Evolutionary conservation across 768 basidiomycete genomes (phyloP), one percentile per base, ranked within the genome.

Genomic region (Phylloporus sp.): DNA sequence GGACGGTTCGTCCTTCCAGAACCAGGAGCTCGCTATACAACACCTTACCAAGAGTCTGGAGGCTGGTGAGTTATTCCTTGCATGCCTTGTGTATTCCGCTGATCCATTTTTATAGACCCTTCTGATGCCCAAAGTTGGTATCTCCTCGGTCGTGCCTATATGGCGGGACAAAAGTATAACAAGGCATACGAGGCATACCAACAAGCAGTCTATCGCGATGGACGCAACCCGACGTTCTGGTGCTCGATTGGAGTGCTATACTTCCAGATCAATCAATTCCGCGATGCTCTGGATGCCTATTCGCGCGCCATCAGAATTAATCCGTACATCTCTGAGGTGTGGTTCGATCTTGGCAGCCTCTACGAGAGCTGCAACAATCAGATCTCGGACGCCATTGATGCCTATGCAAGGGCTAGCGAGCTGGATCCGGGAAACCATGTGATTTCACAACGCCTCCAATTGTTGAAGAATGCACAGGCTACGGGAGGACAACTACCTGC

Each of bases 301-400:
- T 98, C 96, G 23, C 88, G 95, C 14, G 96, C 96, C 10, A 98
- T 99, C 59, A 86, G 95, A 52, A 94, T 99, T 70, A 97, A 98
- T 64, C 96, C 96, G 0, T 98, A 95, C 74, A 97, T 99, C 59
- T 80, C 81, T 39, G 86, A 82, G 56, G 66, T 69, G n/a, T 69
- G 68, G 66, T 98, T 95, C 66, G 94, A 98, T 70, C 81, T 99
- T 31, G 96, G 96, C 33, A 89, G 85, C 52, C 76, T 99, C 0
- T 99, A 99, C 64, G 96, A 99, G 69, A 89, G 86, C 55, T 99
- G 95, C 75, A 98, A 98, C 71, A 97, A 98, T 62, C 96, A 99
- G 68, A 91, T 98, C 62, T 87, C 87, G 29, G 96, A 99, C 65
- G 96, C 96, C 24, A 97, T 98, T 62, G 95, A 99, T 57, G 96